Evolutionary conservation across 495 filamentous ascomycete species (phyloP), one percentile per base, ranked within the genome.

Genomic region (Bacidia rubella): DNA sequence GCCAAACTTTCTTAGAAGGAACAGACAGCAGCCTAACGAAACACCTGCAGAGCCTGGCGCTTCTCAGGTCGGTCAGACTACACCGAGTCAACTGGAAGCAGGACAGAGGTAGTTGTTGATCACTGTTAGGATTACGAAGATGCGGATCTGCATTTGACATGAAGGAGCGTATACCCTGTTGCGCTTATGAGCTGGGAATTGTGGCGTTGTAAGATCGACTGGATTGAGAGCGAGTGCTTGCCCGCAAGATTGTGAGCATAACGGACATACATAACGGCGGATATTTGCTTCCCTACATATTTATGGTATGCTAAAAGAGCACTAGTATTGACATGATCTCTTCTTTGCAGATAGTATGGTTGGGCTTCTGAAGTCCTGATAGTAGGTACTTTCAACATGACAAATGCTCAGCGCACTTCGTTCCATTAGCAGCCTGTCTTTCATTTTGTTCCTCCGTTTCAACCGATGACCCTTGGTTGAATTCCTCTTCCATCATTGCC

Each of bases 61-160:
- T 11, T 53, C 56, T n/a, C 55, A 61, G 24, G 46, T 54, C 15
- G 23, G 5, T 38, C 9, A 43, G 17, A 32, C 52, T 4, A 62
- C 57, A 11, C 60, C 60, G 0, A 23, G 53, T 24, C 54, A 60
- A 19, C 49, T 62, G 10, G 60, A 62, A 21, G 54, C 57, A n/a
- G 60, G 57, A 12, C 56, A 54, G 38, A 46, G 57, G 12, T 44
- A n/a, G 41, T 44, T 9, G 20, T 44, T 35, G 5, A 15, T 7
- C 29, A 20, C 7, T 9, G 12, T 44, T 9, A n/a, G 9, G 12
- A 44, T 44, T 44, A 17, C 15, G 41, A n/a, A 5, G 7, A 9
- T 44, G 41, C 12, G 19, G 17, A 44, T 44, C 41, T 5, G 29
- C 41, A 17, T 44, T 44, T 44, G 17, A 17, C 19, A 20, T 22